Evolutionary conservation across 345 rosid species (phyloP), one percentile per base, ranked within the genome.

Genomic region (Anacardium occidentale): DNA sequence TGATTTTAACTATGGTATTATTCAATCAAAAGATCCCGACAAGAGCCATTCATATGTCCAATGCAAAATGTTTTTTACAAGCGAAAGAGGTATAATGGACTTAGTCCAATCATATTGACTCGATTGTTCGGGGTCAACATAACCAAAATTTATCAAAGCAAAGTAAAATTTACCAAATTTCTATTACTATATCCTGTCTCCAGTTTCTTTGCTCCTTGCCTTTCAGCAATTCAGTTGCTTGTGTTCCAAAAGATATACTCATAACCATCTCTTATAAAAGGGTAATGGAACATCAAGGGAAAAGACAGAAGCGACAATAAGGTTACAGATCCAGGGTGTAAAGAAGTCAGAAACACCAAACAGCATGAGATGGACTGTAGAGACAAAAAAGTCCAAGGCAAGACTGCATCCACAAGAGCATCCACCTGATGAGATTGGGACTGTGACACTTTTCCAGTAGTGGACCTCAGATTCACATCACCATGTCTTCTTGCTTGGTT

Each of bases 401-500:
- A 20, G 50, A 56, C 32, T 40, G 40, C 51, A 78, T 78, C 85
- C 90, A 75, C 96, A 90, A 26, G 94, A 78, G 76, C 96, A 92
- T 67, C 98, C 94, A 78, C 92, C 90, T 1, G 96, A 73, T 92
- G 92, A 69, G 80, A 87, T 71, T 87, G 93, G 17, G 91, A 76
- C 76, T 77, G 83, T 60, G 97, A 85, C 25, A 89, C 78, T 68
- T 87, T 90, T 47, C 90, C 67, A 68, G 89, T 83, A 62, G 87
- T 77, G 26, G 97, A 88, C 84, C 83, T 90, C 52, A 92, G 93
- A 81, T 92, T 92, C 47, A 92, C 97, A 65, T 92, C 97, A 66
- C 97, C 97, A 90, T 88, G 74, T 90, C 97, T 75, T 92, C 97
- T 79, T 88, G 97, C 84, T 87, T 90, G n/a, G 93, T 85, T 58